Conservation (phyloP, 768 basidiomycete species). For the Hericium erinaceus region DNA sequence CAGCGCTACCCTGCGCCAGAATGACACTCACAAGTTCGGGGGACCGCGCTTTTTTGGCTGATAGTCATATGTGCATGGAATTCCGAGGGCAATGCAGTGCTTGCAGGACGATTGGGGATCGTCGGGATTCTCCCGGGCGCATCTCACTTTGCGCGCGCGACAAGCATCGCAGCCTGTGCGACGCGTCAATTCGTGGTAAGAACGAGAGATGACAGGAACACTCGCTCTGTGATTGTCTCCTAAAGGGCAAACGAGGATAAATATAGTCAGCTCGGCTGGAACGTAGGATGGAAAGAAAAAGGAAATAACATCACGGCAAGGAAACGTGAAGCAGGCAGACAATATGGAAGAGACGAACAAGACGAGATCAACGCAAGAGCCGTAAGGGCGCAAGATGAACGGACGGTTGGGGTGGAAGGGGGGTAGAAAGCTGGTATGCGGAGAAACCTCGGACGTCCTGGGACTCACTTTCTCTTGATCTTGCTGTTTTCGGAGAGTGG, state of each 20-base stretch:
- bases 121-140: constrained; percentile 70
- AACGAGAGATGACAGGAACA: constrained; percentile 16
- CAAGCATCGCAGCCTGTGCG: constrained; percentile 75
- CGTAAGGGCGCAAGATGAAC: constrained; percentile 18
- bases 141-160: constrained; percentile 79
- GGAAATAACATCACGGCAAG: constrained; percentile 26
- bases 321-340: not conserved
- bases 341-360: not conserved
- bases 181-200: constrained; percentile 18
- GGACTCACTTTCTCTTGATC: constrained; percentile 71
- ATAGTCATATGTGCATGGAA: constrained; percentile 86
- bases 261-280: constrained; percentile 21
- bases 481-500: constrained; percentile 57
- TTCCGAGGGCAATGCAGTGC: constrained; percentile 74
- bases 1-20: constrained; percentile 5
- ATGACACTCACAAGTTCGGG: constrained; percentile 65
- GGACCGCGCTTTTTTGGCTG: constrained; percentile 92
- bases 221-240: constrained; percentile 82
- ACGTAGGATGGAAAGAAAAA: constrained; percentile 19
- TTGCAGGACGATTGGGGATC: constrained; percentile 77
- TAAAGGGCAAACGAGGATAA: constrained; percentile 28
- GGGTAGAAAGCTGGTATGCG: constrained; percentile 38
- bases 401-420: constrained; percentile 24
- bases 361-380: constrained; percentile 8
- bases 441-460: constrained; percentile 47